phyloP scores from a whole-genome alignment of 768 basidiomycete species.

The Agrocybe chaxingu region DNA sequence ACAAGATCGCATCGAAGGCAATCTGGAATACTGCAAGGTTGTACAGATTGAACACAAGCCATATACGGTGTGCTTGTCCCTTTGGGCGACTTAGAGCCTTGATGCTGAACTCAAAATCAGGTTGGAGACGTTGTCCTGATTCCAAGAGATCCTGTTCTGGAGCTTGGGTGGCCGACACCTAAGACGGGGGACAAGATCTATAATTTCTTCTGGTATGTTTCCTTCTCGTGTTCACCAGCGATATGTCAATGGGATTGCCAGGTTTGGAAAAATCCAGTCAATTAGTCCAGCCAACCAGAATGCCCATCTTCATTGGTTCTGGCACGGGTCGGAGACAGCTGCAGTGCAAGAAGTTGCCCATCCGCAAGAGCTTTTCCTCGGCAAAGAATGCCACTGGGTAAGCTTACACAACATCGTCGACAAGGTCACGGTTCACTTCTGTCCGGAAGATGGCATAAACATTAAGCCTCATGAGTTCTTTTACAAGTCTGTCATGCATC shows the following conservation, averaged over 20 bases:
- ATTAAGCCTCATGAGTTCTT: conserved; percentile 43
- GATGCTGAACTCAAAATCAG: conserved; percentile 27
- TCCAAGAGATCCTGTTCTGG: conserved; percentile 28
- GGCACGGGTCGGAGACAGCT: conserved; percentile 63
- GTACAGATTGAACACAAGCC: conserved; percentile 39
- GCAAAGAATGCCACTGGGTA: conserved; percentile 47
- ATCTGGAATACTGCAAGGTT: conserved; percentile 32
- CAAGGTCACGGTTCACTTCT: conserved; percentile 44
- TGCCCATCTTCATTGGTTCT: conserved; percentile 73
- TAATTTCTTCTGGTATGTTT: conserved; percentile 61
- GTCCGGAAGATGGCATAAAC: conserved; percentile 19
- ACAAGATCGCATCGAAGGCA: conserved; percentile 30
- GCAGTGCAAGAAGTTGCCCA: conserved; percentile 53
- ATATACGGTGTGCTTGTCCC: conserved; percentile 36
- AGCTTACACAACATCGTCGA: conserved; percentile 38
- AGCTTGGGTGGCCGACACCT: conserved; percentile 28
- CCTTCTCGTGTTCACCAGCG: neutral
- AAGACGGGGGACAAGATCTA: conserved; percentile 39
- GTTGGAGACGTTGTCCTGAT: conserved; percentile 62
- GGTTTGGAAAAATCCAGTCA: conserved; percentile 67
- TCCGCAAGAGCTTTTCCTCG: conserved; percentile 64
- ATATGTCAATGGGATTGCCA: conserved; percentile 21
- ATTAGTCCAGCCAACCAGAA: conserved; percentile 39
- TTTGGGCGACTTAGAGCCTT: neutral
- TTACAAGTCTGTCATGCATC: conserved; percentile 43